Conservation (phyloP, 805 yeast species). For the Vanderwaltozyma yarrowii region DNA sequence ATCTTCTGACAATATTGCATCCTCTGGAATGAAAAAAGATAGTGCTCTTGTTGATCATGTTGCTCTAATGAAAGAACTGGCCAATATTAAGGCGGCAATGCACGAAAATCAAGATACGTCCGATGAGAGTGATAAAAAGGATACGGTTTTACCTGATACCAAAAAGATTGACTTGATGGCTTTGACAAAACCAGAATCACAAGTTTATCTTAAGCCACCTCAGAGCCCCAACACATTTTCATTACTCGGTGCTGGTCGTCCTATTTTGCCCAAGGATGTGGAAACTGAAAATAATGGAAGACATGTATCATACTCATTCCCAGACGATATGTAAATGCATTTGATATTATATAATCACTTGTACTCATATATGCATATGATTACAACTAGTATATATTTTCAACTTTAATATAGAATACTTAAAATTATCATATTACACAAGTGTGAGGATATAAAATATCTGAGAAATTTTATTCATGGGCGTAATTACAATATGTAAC, state of each 20-base stretch:
- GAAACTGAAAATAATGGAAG: slow-evolving; percentile 13
- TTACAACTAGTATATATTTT: neutral
- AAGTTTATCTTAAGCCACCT: slow-evolving; percentile 1
- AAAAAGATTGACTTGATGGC: slow-evolving; percentile 1
- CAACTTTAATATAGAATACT: neutral
- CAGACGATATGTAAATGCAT: slow-evolving; percentile 21
- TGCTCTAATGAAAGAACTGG: slow-evolving; percentile 21
- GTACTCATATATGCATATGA: neutral
- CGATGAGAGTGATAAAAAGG: slow-evolving; percentile 5
- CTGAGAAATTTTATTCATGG: neutral
- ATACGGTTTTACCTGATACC: neutral
- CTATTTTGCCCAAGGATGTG: slow-evolving; percentile 23
- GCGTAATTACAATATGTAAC: slow-evolving; percentile 1
- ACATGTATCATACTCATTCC: slow-evolving; percentile 19
- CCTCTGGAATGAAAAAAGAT: slow-evolving; percentile 13
- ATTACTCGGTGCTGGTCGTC: slow-evolving; percentile 23
- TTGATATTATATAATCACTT: neutral
- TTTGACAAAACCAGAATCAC: slow-evolving; percentile 2
- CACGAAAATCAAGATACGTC: slow-evolving; percentile 2
- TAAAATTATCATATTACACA: neutral
- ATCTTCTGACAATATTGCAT: slow-evolving; percentile 1
- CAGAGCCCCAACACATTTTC: slow-evolving; percentile 17
- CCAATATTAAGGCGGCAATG: slow-evolving; percentile 17
- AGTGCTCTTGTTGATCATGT: slow-evolving; percentile 22
- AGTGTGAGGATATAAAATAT: neutral